These are phyloP conservation scores for Geranomyces michiganensis DNA, from an alignment of 192 early-diverging fungal genomes.

Conservation along the genomic window DNA sequence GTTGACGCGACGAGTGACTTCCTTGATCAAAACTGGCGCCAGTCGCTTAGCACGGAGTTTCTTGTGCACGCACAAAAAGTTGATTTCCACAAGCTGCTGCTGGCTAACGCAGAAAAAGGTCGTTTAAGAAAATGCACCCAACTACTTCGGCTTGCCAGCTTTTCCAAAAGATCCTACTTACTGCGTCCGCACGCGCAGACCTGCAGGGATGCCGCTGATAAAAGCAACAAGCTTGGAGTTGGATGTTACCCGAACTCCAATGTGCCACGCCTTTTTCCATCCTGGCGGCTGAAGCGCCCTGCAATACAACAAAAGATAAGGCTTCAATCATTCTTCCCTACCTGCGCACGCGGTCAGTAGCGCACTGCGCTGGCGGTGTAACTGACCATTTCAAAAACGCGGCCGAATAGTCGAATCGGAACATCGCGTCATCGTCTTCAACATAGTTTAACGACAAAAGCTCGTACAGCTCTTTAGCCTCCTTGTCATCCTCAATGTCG, in stretches of 20 bases:
- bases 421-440: conserved; percentile 94
- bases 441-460: conserved; percentile 94
- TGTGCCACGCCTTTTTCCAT: conserved; percentile 85
- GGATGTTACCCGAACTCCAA: conserved; percentile 83
- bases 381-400: conserved; percentile 88
- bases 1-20: conserved; percentile 93
- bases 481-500: conserved; percentile 72
- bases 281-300: conserved; percentile 94
- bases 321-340: too few species aligned
- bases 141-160: background rate
- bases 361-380: too few species aligned
- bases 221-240: conserved; percentile 90
- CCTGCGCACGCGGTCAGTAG: too few species aligned
- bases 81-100: conserved; percentile 88
- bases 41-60: conserved; percentile 91
- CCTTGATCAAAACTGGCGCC: conserved; percentile 95
- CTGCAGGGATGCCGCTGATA: conserved; percentile 90
- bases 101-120: conserved; percentile 3
- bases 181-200: conserved; percentile 72
- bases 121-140: background rate
- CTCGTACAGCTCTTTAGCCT: conserved; percentile 87
- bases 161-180: conserved; percentile 48
- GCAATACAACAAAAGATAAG: background rate
- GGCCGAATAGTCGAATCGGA: conserved; percentile 94
- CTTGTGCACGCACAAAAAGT: conserved; percentile 97